Base-by-base conservation (phyloP, 2,329 filamentous ascomycete genomes). In the Colletotrichum sp. region DNA sequence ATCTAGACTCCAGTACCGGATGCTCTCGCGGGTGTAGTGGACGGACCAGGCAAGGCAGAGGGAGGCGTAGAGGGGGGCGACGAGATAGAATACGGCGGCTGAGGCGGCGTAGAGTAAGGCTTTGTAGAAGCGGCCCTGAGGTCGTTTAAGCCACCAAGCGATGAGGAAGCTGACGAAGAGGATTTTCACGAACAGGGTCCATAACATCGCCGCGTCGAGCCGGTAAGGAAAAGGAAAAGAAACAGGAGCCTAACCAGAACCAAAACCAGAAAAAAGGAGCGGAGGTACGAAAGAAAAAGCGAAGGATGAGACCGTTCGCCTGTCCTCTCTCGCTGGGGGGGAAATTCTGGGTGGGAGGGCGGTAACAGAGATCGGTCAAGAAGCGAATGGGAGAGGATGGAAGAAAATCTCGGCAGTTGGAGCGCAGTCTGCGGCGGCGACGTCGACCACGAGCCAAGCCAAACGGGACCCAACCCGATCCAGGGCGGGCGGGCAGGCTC, bases 1-100 rank as follows among this genome's bases (percentile, higher is more conserved):
- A 82, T 90, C 87, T 76, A 90, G 84, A 70, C 84, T 87, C 52
- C 88, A 82, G 65, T 77, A 74, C 49, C 76, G 77, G 59, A 76
- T 71, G 36, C 69, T 55, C 66, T 78, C 76, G 21, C 76, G 77
- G 24, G 76, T 71, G 65, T 77, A 76, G 49, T 77, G 72, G n/a
- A 78, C 52, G 39, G 76, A 78, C 69, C 65, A 76, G 66, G 69
- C 69, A 32, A 78, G 71, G 59, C 67, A 70, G n/a, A 73, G 63
- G 3, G 66, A 67, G 59, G 72, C 72, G 72, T 73, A 76, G 39
- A 69, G 49, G 26, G 77, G 77, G n/a, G 77, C 66, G 62, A 78
- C 68, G 69, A 78, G 66, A 78, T 70, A 69, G 69, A 78, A 28
- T 76, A 69, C 26, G 76, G 73, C 72, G n/a, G 76, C 59, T 26